Evolutionary conservation across 2,329 filamentous ascomycete species (phyloP).

Genomic region (Cladophialophora carrionii): DNA sequence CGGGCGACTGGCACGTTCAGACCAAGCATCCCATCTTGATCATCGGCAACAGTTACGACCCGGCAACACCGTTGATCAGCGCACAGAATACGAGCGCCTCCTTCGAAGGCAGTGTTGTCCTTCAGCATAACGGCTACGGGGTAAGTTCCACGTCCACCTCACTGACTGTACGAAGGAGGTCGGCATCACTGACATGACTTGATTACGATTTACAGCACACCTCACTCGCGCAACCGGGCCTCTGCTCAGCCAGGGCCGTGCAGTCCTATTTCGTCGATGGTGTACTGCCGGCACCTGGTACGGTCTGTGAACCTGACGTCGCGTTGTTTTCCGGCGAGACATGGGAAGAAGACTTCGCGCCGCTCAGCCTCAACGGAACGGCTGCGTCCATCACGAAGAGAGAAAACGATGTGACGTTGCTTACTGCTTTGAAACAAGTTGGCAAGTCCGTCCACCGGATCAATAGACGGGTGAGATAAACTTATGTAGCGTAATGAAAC

Average conservation of each 20-base stretch:
- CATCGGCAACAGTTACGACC: constrained; percentile 40
- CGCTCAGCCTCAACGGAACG: not conserved
- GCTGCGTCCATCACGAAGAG: not conserved
- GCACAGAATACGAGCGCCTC: constrained; percentile 38
- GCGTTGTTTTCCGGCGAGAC: not conserved
- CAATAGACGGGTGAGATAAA: not conserved
- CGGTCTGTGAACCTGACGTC: not conserved
- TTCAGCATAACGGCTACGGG: constrained; percentile 30
- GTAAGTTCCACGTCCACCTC: not conserved
- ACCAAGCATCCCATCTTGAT: constrained; percentile 40
- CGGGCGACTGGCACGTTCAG: constrained; percentile 38
- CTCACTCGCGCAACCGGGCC: constrained; percentile 40
- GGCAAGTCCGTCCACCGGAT: not conserved
- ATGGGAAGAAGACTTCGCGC: not conserved
- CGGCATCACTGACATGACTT: not conserved
- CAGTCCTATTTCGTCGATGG: constrained; percentile 45
- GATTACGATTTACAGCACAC: constrained; percentile 30
- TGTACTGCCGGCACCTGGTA: constrained; percentile 39
- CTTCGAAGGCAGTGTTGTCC: constrained; percentile 39
- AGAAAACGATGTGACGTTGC: not conserved
- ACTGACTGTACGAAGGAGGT: not conserved
- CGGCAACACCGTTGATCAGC: constrained; percentile 37
- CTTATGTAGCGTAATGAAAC: not conserved
- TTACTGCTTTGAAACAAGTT: not conserved
- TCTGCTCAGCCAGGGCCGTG: constrained; percentile 41